Evolutionary conservation across 169 alveolate species (phyloP).

Genomic region (Cryptosporidium andersoni): DNA sequence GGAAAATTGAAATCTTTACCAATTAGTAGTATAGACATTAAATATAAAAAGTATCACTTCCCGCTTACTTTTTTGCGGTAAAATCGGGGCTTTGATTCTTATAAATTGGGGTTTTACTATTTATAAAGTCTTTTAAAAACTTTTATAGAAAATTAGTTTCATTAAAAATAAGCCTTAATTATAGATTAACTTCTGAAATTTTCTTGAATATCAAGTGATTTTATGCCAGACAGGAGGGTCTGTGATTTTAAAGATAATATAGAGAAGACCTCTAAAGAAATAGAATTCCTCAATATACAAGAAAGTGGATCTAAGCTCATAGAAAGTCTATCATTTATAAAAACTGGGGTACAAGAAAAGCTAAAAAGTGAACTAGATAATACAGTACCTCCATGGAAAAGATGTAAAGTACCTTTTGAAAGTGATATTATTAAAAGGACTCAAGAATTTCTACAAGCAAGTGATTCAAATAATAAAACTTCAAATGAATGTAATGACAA

Average conservation of each 20-base stretch:
- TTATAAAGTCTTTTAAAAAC: not conserved
- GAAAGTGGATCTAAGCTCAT: not conserved
- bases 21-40: not conserved
- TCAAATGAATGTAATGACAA: not conserved
- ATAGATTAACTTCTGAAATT: too few relatives aligned
- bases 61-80: not conserved
- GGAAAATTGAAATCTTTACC: not conserved
- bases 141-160: not conserved
- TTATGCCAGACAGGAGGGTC: too few relatives aligned
- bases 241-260: too few relatives aligned
- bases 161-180: too few relatives aligned
- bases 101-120: not conserved
- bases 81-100: too few relatives aligned
- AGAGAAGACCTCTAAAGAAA: not conserved
- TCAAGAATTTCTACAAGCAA: slow-evolving; percentile 17
- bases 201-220: too few relatives aligned
- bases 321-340: not conserved
- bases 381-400: slow-evolving; percentile 60
- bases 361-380: not conserved
- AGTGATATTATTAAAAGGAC: slow-evolving; percentile 15
- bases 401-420: not conserved
- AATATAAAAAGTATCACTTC: too few relatives aligned
- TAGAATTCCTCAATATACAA: slow-evolving; percentile 3
- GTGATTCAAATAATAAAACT: not conserved
- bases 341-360: not conserved